Base-by-base conservation (phyloP, 1,139 yeast genomes). In the Suhomyces coccinellae region DNA sequence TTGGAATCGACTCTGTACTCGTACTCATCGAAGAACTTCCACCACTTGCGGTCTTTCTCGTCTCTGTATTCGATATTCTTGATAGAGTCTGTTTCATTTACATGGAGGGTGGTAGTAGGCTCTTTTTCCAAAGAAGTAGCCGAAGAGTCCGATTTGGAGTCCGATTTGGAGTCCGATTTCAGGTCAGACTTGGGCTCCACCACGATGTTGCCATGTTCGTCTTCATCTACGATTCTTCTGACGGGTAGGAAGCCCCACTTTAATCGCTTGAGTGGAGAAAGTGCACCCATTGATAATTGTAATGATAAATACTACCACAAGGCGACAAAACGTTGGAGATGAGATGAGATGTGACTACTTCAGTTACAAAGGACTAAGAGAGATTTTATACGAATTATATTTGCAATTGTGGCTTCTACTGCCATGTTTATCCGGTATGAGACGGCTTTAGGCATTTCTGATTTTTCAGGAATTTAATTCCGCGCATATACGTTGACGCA, bases 21-120 rank as follows among this genome's bases (percentile, higher is more conserved):
- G 50, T 77, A 80, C 56, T 81, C 86, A 56, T 82, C 82, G 47
- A 79, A 83, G 55, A 74, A 82, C 46, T 75, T 79, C 75, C 77
- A 82, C 86, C 87, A 82, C 43, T 73, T 75, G 41, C 87, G 73
- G 49, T 75, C 69, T 11, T 81, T 78, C 57, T 83, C 89, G 59
- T 81, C 86, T 54, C 85, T 67, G 54, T 76, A 80, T 57, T 82
- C 86, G 48, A 48, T 10, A 41, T 42, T 40, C 15, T 30, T 31
- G 13, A 33, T 35, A 13, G 41, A 33, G 12, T 36, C 36, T 6
- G 38, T 36, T 12, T 38, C 38, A 10, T 16, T 29, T 20, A 44
- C 38, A n/a, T 38, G 38, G 27, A 34, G 38, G 12, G 29, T 29
- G 3, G 16, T 22, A 26, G 40, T 28, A 9, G 38, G 20, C 2